Conservation (phyloP, 257 asterid species). For the Capsicum pubescens region DNA sequence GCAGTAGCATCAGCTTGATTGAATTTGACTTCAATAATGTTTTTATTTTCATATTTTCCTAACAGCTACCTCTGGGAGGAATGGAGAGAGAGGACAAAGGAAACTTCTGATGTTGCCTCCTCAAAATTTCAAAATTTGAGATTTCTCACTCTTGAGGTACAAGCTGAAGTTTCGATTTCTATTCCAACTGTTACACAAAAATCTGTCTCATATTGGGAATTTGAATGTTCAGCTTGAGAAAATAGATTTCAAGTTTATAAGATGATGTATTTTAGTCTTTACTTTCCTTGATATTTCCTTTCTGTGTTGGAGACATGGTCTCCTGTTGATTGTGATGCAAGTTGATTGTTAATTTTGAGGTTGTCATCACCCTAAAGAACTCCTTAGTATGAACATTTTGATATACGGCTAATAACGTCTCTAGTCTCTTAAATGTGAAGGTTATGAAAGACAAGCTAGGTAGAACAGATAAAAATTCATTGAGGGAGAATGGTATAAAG, state of each 20-base stretch:
- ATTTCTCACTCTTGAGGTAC: constrained; percentile 86
- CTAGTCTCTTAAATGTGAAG: constrained; percentile 10
- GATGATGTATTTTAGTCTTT: constrained; percentile 4
- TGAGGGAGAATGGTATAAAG: constrained; percentile 2
- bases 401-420: neutral
- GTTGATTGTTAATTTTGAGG: constrained; percentile 16
- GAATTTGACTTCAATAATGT: neutral
- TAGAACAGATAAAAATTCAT: neutral
- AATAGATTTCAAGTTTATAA: constrained; percentile 12
- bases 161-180: neutral
- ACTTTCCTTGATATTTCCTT: neutral
- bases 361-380: neutral
- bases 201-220: neutral
- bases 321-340: constrained; percentile 18
- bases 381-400: neutral
- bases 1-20: constrained; percentile 10
- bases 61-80: constrained; percentile 93
- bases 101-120: constrained; percentile 58
- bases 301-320: constrained; percentile 1
- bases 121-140: constrained; percentile 70
- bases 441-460: constrained; percentile 21
- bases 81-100: constrained; percentile 89
- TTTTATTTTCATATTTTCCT: constrained; percentile 29
- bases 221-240: neutral
- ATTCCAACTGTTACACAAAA: constrained; percentile 7